These are phyloP conservation scores for Boeremia lycopersici DNA, from an alignment of 2,329 filamentous ascomycete species.

Conservation along the genomic window DNA sequence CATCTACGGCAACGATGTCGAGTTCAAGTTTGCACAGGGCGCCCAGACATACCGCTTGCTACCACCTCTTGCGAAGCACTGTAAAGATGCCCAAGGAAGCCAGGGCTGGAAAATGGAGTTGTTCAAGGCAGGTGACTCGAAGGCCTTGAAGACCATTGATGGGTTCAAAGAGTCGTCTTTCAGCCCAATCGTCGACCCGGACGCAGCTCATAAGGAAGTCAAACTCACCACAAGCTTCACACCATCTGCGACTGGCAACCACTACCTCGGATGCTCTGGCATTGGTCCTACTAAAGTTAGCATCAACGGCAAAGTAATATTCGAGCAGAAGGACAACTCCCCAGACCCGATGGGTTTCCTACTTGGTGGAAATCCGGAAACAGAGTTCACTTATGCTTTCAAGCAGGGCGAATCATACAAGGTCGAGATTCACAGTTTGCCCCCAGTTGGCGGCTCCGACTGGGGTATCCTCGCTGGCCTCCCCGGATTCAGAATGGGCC, in stretches of 20 bases:
- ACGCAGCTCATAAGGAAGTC: slow-evolving; percentile 34
- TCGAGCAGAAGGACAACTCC: slow-evolving; percentile 56
- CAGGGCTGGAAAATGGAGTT: slow-evolving; percentile 42
- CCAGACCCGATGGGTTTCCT: slow-evolving; percentile 68
- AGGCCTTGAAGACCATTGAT: slow-evolving; percentile 31
- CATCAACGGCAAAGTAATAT: slow-evolving; percentile 37
- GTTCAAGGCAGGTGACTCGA: slow-evolving; percentile 33
- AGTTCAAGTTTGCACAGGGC: slow-evolving; percentile 42
- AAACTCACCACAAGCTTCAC: slow-evolving; percentile 31
- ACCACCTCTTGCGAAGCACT: slow-evolving; percentile 34
- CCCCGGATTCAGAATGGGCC: slow-evolving; percentile 43
- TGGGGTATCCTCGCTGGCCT: slow-evolving; percentile 36
- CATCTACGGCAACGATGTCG: slow-evolving; percentile 36
- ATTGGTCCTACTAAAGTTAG: slow-evolving; percentile 40
- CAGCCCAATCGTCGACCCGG: slow-evolving; percentile 30
- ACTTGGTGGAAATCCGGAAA: slow-evolving; percentile 67
- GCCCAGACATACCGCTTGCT: slow-evolving; percentile 44
- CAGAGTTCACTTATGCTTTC: slow-evolving; percentile 63
- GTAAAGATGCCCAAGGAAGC: slow-evolving; percentile 35
- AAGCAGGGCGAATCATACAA: slow-evolving; percentile 65
- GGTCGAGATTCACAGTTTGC: slow-evolving; percentile 63
- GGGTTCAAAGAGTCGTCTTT: slow-evolving; percentile 35
- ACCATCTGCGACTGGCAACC: slow-evolving; percentile 33
- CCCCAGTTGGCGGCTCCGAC: slow-evolving; percentile 61
- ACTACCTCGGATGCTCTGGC: slow-evolving; percentile 44